Conservation (phyloP, 805 yeast species). For the Lipomyces starkeyi region DNA sequence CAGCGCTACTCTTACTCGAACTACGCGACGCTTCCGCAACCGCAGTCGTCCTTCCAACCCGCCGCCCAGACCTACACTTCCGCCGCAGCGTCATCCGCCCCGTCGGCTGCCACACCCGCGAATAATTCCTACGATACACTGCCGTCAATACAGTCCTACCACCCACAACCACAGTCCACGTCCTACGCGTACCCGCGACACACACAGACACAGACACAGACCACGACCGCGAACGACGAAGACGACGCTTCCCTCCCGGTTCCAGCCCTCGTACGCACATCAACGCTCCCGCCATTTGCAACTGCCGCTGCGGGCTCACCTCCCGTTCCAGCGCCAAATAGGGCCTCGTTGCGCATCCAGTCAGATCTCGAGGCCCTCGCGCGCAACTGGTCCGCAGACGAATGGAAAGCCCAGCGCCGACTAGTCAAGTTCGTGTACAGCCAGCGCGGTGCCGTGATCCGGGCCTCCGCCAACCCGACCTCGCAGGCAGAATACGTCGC, state of each 20-base stretch:
- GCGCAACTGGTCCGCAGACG: conserved; percentile 56
- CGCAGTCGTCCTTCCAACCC: conserved; percentile 7
- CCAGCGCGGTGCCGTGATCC: conserved; percentile 39
- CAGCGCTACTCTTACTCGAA: neutral
- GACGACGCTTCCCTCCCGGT: conserved; percentile 9
- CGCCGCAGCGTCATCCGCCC: neutral
- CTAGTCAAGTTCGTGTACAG: conserved; percentile 52
- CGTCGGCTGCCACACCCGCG: neutral
- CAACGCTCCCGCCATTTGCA: conserved; percentile 23
- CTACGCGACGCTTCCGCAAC: conserved; percentile 6
- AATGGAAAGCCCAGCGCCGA: conserved; percentile 52
- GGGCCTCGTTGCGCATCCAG: conserved; percentile 44
- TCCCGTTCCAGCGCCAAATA: conserved; percentile 16
- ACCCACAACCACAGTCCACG: conserved; percentile 11
- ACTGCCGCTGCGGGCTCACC: conserved; percentile 1
- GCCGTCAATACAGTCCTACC: conserved; percentile 15
- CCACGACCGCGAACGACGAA: conserved; percentile 7
- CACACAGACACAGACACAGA: neutral
- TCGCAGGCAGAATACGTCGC: conserved; percentile 26
- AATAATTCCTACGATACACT: neutral
- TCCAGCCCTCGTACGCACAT: conserved; percentile 28
- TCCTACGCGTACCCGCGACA: neutral
- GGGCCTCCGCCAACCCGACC: conserved; percentile 43
- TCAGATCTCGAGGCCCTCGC: conserved; percentile 49
- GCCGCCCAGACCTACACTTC: conserved; percentile 6